Percentiles rank a stretch among this genome's conserved stretches.
phyloP scores from a whole-genome alignment of 495 filamentous ascomycete species.

The Xylaria telfairii region DNA sequence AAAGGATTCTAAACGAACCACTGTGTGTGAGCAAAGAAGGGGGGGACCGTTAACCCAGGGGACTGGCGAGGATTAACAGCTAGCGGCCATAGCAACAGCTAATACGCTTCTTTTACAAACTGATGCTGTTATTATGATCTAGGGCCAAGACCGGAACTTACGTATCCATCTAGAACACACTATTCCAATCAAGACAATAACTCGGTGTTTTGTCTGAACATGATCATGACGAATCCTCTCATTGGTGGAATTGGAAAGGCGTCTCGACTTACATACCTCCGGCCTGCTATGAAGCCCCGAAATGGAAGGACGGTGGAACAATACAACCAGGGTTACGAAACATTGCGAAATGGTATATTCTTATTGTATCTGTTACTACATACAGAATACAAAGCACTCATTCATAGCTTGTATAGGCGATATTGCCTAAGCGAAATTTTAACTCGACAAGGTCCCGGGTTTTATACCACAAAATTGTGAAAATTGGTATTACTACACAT shows the following conservation, averaged over 20 bases:
- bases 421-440: not conserved
- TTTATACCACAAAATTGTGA: not conserved
- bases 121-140: not conserved
- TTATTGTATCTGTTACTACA: not conserved
- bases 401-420: not conserved
- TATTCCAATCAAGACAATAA: conserved; percentile 11
- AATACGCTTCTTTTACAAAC: not conserved
- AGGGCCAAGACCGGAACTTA: not conserved
- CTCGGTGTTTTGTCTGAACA: conserved; percentile 2
- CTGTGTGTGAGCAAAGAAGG: not conserved
- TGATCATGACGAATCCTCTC: not conserved
- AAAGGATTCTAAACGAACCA: not conserved
- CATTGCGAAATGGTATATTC: not conserved
- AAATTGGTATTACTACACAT: not conserved
- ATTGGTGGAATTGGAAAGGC: conserved; percentile 19
- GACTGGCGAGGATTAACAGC: not conserved
- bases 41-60: not conserved
- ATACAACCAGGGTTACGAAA: not conserved
- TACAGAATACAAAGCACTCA: not conserved
- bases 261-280: conserved; percentile 6
- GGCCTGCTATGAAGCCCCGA: conserved; percentile 1
- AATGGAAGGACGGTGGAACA: not conserved
- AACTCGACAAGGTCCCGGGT: not conserved
- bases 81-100: not conserved
- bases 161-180: not conserved